Evolutionary conservation across 129 eudicot species (phyloP), one percentile per base, ranked within the genome.

Genomic region (Pseudognaphalium luteoalbum): DNA sequence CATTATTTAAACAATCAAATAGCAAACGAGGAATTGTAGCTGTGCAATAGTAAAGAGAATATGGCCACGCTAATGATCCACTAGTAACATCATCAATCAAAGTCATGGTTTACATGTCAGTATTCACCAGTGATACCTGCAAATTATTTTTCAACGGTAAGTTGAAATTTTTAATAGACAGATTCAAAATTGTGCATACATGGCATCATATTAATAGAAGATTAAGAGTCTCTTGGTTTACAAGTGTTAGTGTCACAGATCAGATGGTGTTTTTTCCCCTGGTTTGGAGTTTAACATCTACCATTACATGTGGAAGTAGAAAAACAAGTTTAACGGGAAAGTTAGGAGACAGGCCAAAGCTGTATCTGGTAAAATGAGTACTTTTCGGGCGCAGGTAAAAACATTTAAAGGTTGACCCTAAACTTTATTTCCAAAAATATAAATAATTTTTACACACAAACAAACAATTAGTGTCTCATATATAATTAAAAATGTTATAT

Each of bases 41-140:
- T 59, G 12, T 47, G 19, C 75, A 66, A 3, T 20, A 19, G 47
- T 11, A 29, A 47, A 47, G 21, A 44, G n/a, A 19, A 47, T 66
- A 62, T 37, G 21, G 11, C 59, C 73, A 62, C 44, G 10, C 37
- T 11, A 10, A 35, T 58, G 22, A 20, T 58, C 5, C 58, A 5
- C n/a, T 7, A 41, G 25, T 32, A n/a, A 59, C 15, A 32, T 34
- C 29, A 33, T 29, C 44, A 60, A 69, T 51, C 42, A 19, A 14
- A 61, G 58, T 44, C 70, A 30, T 41, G 59, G 51, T 76, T 69
- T 61, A 75, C 35, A 68, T 66, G 59, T 81, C 80, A 16, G 76
- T 70, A 56, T 72, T 85, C 60, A 74, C 84, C 66, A 91, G 68
- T 29, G 91, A 91, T 62, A 91, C 85, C 97, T 91, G 90, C 87